Evolutionary conservation across 768 basidiomycete species (phyloP), one percentile per base, ranked within the genome.

Genomic region (Russula vinacea): DNA sequence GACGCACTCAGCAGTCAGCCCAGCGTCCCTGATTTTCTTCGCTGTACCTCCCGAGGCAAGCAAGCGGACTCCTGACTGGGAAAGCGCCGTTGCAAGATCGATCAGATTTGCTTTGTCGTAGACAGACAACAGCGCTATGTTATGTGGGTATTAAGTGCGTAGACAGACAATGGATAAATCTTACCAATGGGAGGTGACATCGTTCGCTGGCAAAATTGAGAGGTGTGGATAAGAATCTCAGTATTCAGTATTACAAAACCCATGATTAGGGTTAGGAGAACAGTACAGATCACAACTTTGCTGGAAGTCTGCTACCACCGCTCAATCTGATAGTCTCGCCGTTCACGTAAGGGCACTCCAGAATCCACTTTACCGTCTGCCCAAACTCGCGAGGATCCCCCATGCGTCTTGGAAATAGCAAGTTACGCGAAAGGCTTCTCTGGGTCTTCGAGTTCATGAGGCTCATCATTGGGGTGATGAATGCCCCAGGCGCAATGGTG

Each of bases 31-130:
- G 74, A 99, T 96, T 76, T 91, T 92, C 78, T 96, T 98, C 42
- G 97, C 95, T 14, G 97, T 99, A 60, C 97, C 97, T 66, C 97
- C 97, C 35, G 94, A 97, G 56, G 94, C 97, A 19, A 99, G 78
- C 13, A 99, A 83, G 54, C 87, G 86, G 72, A 98, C 88, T 32
- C 95, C 95, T 51, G 87, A 83, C 56, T 81, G 80, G 62, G 84
- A 80, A 63, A 98, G 85, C n/a, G 87, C 91, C 69, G 84, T 82
- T 26, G 97, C 97, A 53, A 99, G 83, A 59, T 94, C 89, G 62
- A 98, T 75, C 54, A 99, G 84, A 72, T 86, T 84, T 56, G 89
- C 83, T 78, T 99, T 99, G 80, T 98, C 96, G 73, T 97, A 98
- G 60, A 98, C 97, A 35, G 94, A 97, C 57, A 99, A 78, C 60